Evolutionary conservation across 1,284 basidiomycete genomes (phyloP).

Genomic region (Pascua guehoae): DNA sequence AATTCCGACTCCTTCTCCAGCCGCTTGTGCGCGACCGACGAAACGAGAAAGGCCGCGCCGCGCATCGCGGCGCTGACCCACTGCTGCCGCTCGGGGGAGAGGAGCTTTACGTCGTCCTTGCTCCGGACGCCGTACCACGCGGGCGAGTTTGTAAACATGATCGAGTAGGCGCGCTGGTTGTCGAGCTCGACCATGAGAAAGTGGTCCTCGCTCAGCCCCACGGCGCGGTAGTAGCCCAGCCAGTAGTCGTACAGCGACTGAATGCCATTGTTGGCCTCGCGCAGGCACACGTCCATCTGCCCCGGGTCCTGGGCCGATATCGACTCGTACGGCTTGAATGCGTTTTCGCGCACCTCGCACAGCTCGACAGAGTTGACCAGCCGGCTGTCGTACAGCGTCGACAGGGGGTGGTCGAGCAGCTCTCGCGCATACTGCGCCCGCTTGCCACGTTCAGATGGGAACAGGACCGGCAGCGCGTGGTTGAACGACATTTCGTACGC

Average conservation of each 20-base stretch:
- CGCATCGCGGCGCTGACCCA: constrained; percentile 13
- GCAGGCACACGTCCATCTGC: constrained; percentile 19
- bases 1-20: constrained; percentile 19
- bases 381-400: constrained; percentile 23
- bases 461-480: constrained; percentile 24
- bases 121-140: constrained; percentile 17
- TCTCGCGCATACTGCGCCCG: constrained; percentile 17
- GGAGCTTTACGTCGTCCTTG: constrained; percentile 8
- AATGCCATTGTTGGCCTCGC: constrained; percentile 19
- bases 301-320: constrained; percentile 7
- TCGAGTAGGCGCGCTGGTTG: constrained; percentile 13
- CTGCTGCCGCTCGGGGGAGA: constrained; percentile 9
- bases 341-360: constrained; percentile 11
- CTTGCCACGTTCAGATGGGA: constrained; percentile 12
- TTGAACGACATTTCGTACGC: constrained; percentile 30
- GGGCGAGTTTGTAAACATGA: constrained; percentile 14
- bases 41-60: constrained; percentile 11
- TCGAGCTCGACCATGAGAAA: constrained; percentile 25
- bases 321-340: constrained; percentile 15
- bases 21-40: constrained; percentile 10
- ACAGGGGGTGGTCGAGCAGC: constrained; percentile 30
- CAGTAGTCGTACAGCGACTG: constrained; percentile 19
- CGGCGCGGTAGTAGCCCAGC: constrained; percentile 21
- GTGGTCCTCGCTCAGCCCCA: constrained; percentile 14
- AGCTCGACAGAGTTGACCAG: constrained; percentile 29